A percentile compares a stretch with the other conserved stretches of the same genome.
These are phyloP conservation scores for Podospora tetraspora DNA, from an alignment of 495 filamentous ascomycete species.

Conservation along the genomic window DNA sequence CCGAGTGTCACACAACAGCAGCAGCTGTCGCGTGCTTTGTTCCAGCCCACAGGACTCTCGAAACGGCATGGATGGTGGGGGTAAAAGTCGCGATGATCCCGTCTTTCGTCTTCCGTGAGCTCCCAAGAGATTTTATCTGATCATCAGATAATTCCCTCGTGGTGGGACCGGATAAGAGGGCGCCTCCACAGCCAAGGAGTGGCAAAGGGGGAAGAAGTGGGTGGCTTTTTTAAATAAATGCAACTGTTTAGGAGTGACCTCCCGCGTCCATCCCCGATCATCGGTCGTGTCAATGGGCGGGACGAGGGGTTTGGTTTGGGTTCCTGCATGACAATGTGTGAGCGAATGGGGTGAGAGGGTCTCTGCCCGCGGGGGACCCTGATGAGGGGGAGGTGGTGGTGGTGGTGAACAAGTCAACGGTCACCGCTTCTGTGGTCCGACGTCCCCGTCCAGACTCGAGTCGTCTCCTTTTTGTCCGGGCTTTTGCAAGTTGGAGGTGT, in stretches of 20 bases:
- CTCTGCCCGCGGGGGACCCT: neutral
- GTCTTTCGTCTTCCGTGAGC: neutral
- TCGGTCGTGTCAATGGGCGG: neutral
- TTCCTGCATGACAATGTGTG: conserved; percentile 5
- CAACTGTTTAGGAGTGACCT: neutral
- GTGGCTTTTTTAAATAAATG: neutral
- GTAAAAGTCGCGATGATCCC: neutral
- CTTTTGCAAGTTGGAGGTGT: neutral
- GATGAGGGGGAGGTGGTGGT: neutral
- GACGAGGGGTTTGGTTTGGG: neutral
- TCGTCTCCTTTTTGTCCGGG: neutral
- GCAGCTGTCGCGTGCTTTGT: neutral
- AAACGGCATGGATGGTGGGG: neutral
- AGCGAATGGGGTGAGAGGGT: conserved; percentile 5
- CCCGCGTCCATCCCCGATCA: neutral
- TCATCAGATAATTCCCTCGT: conserved; percentile 1
- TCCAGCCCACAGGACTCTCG: neutral
- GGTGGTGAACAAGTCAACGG: neutral
- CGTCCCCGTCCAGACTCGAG: neutral
- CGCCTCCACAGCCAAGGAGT: neutral
- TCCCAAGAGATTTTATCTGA: neutral
- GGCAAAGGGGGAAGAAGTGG: neutral
- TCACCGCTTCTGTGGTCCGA: neutral
- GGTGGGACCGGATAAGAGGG: neutral
- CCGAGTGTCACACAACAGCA: neutral